These are phyloP conservation scores for Zygosaccharomyces siamensis DNA, from an alignment of 805 yeast species.

Conservation along the genomic window DNA sequence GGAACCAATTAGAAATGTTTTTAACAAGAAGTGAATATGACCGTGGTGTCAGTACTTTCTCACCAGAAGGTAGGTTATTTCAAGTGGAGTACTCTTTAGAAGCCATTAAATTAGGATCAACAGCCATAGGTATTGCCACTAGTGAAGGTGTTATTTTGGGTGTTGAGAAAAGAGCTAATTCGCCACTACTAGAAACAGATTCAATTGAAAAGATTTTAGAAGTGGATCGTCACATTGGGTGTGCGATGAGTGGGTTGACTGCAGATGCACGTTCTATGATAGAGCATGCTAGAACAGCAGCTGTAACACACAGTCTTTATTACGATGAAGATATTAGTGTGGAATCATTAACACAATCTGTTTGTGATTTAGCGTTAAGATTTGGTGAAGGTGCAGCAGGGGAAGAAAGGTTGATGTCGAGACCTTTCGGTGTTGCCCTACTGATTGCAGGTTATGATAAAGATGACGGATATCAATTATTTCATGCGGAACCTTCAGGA, in stretches of 20 bases:
- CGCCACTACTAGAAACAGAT: conserved; percentile 82
- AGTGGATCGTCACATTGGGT: conserved; percentile 89
- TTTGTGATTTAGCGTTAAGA: conserved; percentile 92
- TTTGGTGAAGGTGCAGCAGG: conserved; percentile 98
- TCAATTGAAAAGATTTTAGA: conserved; percentile 96
- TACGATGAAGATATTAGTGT: conserved; percentile 90
- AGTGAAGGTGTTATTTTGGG: conserved; percentile 94
- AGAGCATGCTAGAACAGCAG: conserved; percentile 91
- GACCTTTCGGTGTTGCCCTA: conserved; percentile 98
- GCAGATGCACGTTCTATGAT: conserved; percentile 99
- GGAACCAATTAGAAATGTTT: conserved; percentile 53
- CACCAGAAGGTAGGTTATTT: conserved; percentile 97
- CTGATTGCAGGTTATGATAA: conserved; percentile 91
- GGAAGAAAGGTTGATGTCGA: conserved; percentile 84
- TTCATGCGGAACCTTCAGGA: conserved; percentile 99
- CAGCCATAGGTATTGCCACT: conserved; percentile 95
- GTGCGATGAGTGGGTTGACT: conserved; percentile 98
- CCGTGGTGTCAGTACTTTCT: conserved; percentile 96
- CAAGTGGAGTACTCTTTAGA: conserved; percentile 97
- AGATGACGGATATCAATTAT: conserved; percentile 91
- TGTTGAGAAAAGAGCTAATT: conserved; percentile 95
- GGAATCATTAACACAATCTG: conserved; percentile 91
- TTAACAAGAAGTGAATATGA: conserved; percentile 99
- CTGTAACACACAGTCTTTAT: conserved; percentile 81
- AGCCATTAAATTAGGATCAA: conserved; percentile 85